These are phyloP conservation scores for Tetrastigma voinierianum DNA, from an alignment of 164 flowering plant species.

Conservation along the genomic window DNA sequence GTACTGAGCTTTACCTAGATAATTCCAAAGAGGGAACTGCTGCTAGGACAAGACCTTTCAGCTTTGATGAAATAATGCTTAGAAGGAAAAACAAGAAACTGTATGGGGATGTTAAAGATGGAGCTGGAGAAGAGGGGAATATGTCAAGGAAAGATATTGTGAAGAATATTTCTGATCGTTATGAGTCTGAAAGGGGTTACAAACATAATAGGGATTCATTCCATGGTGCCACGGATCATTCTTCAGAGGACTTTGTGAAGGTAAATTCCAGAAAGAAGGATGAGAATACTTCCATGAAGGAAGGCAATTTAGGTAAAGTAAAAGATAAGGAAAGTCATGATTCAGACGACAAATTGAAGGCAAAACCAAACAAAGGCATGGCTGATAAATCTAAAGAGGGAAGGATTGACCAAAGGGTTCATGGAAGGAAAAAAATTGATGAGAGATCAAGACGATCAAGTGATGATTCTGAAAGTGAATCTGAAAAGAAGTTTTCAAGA, in stretches of 20 bases:
- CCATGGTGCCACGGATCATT: constrained; percentile 13
- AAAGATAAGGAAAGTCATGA: constrained; percentile 29
- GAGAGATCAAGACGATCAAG: constrained; percentile 11
- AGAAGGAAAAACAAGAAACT: constrained; percentile 57
- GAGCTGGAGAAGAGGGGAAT: constrained; percentile 16
- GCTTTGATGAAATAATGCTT: constrained; percentile 77
- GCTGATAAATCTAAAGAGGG: constrained; percentile 14
- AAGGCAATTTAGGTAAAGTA: constrained; percentile 19
- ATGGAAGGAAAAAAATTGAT: constrained; percentile 24
- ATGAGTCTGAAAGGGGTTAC: constrained; percentile 25
- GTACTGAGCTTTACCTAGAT: constrained; percentile 20
- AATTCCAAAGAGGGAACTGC: constrained; percentile 60
- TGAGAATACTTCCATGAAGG: constrained; percentile 26
- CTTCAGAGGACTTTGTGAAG: constrained; percentile 27
- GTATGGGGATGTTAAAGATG: constrained; percentile 29
- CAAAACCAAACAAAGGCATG: constrained; percentile 20
- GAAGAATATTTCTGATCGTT: constrained; percentile 25
- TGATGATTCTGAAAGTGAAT: constrained; percentile 24
- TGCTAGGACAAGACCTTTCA: constrained; percentile 91
- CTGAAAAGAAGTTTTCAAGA: constrained; percentile 34
- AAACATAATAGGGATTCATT: constrained; percentile 19
- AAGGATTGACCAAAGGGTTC: constrained; percentile 5
- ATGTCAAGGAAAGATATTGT: constrained; percentile 10
- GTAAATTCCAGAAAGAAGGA: constrained; percentile 34
- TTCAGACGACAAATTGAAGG: constrained; percentile 25